Evolutionary conservation across 1,284 basidiomycete species (phyloP).

Genomic region (Apiotrichum domesticum): DNA sequence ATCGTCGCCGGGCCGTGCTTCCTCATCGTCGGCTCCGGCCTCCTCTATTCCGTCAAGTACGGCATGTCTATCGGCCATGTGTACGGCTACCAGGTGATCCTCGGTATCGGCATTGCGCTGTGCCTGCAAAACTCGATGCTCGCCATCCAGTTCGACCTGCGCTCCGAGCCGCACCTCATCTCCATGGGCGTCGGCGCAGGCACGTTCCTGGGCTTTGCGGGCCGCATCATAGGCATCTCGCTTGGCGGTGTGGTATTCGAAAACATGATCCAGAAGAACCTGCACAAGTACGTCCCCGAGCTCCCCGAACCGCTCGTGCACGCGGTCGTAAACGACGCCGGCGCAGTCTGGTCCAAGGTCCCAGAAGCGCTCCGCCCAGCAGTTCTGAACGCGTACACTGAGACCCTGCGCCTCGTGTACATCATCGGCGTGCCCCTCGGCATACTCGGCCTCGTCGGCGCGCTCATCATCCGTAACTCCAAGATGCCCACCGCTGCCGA

Average conservation of each 20-base stretch:
- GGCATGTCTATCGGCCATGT: slow-evolving; percentile 26
- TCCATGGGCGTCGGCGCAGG: slow-evolving; percentile 32
- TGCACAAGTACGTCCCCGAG: slow-evolving; percentile 27
- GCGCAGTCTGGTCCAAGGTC: slow-evolving; percentile 32
- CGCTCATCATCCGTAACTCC: slow-evolving; percentile 34
- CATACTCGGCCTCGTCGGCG: slow-evolving; percentile 28
- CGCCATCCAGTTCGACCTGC: slow-evolving; percentile 41
- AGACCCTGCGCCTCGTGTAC: slow-evolving; percentile 36
- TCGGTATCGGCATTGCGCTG: slow-evolving; percentile 42
- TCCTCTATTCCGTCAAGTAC: slow-evolving; percentile 37
- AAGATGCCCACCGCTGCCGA: slow-evolving; percentile 23
- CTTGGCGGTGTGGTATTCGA: slow-evolving; percentile 43
- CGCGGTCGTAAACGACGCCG: slow-evolving; percentile 30
- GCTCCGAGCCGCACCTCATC: slow-evolving; percentile 36
- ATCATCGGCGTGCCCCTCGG: slow-evolving; percentile 39
- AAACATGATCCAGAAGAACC: slow-evolving; percentile 38
- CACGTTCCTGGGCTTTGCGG: slow-evolving; percentile 40
- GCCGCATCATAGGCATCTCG: slow-evolving; percentile 44
- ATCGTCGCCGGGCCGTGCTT: slow-evolving; percentile 39
- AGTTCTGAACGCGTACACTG: slow-evolving; percentile 36
- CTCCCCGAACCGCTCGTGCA: slow-evolving; percentile 18
- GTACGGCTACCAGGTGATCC: slow-evolving; percentile 40
- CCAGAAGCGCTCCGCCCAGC: slow-evolving; percentile 23
- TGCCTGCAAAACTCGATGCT: slow-evolving; percentile 41
- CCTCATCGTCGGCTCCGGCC: slow-evolving; percentile 33